Conservation (phyloP, 768 basidiomycete genomes). For the Calocybe cyanea region DNA sequence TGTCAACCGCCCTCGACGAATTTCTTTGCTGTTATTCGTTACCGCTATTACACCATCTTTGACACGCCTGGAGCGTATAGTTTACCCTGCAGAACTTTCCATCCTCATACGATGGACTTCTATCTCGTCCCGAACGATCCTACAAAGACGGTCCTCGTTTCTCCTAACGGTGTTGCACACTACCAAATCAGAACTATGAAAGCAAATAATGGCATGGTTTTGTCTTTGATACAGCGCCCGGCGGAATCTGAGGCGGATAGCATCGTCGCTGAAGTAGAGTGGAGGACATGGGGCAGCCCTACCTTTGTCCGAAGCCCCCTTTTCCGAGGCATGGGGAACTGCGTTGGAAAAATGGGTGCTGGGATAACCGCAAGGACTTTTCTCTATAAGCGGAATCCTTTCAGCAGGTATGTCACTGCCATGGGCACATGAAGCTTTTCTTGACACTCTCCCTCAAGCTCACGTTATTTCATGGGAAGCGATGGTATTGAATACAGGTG, state of each 20-base stretch:
- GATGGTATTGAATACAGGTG: slow-evolving; percentile 48
- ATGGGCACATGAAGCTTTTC: slow-evolving; percentile 2
- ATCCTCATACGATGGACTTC: slow-evolving; percentile 40
- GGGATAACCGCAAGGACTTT: slow-evolving; percentile 35
- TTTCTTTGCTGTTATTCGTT: neutral
- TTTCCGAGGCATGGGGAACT: slow-evolving; percentile 27
- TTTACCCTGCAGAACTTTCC: neutral
- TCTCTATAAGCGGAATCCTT: slow-evolving; percentile 37
- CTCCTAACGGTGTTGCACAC: slow-evolving; percentile 46
- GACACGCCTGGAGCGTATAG: slow-evolving; percentile 10
- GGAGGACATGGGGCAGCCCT: slow-evolving; percentile 38
- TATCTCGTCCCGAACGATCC: slow-evolving; percentile 51
- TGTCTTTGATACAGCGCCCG: slow-evolving; percentile 40
- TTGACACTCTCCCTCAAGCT: slow-evolving; percentile 22
- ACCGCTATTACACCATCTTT: neutral
- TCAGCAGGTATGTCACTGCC: slow-evolving; percentile 32
- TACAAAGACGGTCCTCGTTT: slow-evolving; percentile 44
- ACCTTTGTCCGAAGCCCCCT: slow-evolving; percentile 39
- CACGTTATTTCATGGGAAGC: slow-evolving; percentile 47
- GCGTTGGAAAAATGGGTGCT: slow-evolving; percentile 22
- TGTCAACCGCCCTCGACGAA: neutral
- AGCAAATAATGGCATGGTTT: slow-evolving; percentile 23
- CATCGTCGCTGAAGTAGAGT: slow-evolving; percentile 48
- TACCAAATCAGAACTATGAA: slow-evolving; percentile 44
- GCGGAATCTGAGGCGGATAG: slow-evolving; percentile 33